Evolutionary conservation across 305 asterid species (phyloP).

Genomic region (Stenogyne calaminthoides): DNA sequence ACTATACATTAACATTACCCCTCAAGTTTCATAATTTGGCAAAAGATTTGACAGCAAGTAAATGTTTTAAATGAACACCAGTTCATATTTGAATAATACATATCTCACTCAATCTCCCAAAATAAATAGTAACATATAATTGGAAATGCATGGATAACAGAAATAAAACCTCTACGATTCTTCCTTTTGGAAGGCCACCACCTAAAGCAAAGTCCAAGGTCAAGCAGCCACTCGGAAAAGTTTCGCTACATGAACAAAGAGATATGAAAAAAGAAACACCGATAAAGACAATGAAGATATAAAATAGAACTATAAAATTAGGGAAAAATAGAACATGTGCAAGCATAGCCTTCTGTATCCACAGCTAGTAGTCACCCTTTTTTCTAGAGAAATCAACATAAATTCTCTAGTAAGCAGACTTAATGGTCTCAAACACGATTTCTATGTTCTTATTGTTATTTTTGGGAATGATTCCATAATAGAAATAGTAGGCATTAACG

Average conservation of each 20-base stretch:
- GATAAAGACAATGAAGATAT: background rate
- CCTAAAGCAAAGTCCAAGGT: conserved; percentile 96
- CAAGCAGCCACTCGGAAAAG: conserved; percentile 97
- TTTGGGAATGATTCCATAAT: background rate
- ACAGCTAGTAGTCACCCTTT: background rate
- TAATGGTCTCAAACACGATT: background rate
- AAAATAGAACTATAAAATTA: background rate
- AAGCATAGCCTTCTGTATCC: background rate
- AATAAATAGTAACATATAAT: conserved; percentile 5
- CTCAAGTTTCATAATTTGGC: conserved; percentile 1
- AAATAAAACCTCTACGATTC: conserved; percentile 85
- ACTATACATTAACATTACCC: background rate
- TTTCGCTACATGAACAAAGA: conserved; percentile 62
- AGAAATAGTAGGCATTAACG: background rate
- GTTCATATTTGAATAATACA: background rate
- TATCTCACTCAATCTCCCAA: background rate
- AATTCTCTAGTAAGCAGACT: background rate
- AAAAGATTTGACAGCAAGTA: background rate
- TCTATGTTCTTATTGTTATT: background rate
- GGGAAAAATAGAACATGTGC: background rate
- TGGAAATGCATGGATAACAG: background rate
- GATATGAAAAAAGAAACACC: conserved; percentile 1
- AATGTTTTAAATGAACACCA: background rate
- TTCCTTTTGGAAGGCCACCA: conserved; percentile 97
- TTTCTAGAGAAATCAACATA: background rate